Evolutionary conservation across 495 filamentous ascomycete species (phyloP), one percentile per base, ranked within the genome.

Genomic region (Physcia stellaris): DNA sequence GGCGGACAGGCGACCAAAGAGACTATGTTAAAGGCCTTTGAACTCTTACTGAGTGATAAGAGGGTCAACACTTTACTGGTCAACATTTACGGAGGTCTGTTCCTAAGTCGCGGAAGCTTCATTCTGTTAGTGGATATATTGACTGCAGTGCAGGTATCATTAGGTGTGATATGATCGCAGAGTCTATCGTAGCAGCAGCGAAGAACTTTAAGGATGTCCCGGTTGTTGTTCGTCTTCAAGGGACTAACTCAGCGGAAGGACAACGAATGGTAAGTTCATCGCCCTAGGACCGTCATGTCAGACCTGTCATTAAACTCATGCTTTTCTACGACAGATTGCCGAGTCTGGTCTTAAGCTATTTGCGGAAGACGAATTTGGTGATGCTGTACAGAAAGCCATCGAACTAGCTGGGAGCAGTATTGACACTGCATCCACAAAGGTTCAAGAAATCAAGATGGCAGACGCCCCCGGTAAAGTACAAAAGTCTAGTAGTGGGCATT

Each of bases 41-140:
- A 74, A 35, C 60, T 82, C 3, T 73, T 94, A n/a, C 59, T 83
- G 46, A 66, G 60, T 18, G 84, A 92, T 50, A 48, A 61, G 12
- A 61, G 84, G 7, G 82, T 90, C 5, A 74, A 75, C 40, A 64
- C 66, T 2, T 67, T 92, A 33, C 80, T 90, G 55, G 82, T 92
- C 23, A 92, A 92, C 48, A 86, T 92, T 46, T 92, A 88, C 52
- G 86, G 84, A 4, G 84, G 83, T 0, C 49, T n/a, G n/a, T n/a
- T n/a, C n/a, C n/a, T n/a, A n/a, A n/a, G n/a, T n/a, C n/a, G n/a
- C n/a, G n/a, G n/a, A n/a, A n/a, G n/a, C n/a, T n/a, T n/a, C n/a
- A n/a, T n/a, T n/a, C n/a, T n/a, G n/a, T n/a, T n/a, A n/a, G n/a
- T n/a, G n/a, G n/a, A n/a, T n/a, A n/a, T n/a, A n/a, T n/a, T n/a